A percentile compares a stretch with the other conserved stretches of the same genome.
These are phyloP conservation scores for Neoconidiobolus thromboides DNA, from an alignment of 371 early-diverging fungal genomes.

Conservation along the genomic window DNA sequence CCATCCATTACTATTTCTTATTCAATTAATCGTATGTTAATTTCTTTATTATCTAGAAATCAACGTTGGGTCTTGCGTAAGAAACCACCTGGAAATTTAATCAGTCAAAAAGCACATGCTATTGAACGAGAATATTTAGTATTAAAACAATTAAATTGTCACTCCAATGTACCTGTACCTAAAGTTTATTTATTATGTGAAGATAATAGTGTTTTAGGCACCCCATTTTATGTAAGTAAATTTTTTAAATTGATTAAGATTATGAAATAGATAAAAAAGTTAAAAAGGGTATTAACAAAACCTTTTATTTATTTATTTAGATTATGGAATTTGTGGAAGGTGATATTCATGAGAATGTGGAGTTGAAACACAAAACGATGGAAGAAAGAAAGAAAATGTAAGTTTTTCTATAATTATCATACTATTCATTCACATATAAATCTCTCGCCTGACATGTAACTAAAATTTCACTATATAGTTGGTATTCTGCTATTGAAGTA, in stretches of 20 bases:
- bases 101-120: background rate
- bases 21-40: no score
- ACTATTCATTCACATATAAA: no score
- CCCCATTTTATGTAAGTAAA: background rate
- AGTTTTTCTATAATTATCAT: background rate
- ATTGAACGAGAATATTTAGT: background rate
- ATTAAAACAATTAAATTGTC: background rate
- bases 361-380: background rate
- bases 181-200: background rate
- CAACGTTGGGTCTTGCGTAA: background rate
- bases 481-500: background rate
- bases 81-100: background rate
- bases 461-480: background rate
- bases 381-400: background rate
- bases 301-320: background rate
- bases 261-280: background rate
- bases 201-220: background rate
- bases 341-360: background rate
- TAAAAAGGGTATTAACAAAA: no score
- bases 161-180: background rate
- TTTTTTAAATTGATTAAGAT: background rate
- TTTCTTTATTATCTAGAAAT: no score
- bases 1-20: no score
- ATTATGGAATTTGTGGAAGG: background rate
- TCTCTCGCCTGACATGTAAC: no score